These are phyloP conservation scores for Myriangium duriaei DNA, from an alignment of 2,329 filamentous ascomycete species.

Conservation along the genomic window DNA sequence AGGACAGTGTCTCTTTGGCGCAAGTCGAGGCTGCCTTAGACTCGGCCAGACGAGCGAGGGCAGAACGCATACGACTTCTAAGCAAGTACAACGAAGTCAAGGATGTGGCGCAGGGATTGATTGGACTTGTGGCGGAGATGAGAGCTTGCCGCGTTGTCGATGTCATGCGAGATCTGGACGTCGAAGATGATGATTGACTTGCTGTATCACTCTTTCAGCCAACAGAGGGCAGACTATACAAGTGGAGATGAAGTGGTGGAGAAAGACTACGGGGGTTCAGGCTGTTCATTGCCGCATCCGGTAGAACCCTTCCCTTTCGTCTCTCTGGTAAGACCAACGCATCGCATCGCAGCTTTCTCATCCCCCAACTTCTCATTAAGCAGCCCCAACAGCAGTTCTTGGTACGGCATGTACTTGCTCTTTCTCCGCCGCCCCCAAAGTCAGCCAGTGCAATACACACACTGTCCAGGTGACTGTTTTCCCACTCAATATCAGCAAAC, in stretches of 20 bases:
- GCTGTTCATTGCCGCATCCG: no score
- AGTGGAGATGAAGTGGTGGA: no score
- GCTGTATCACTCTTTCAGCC: no score
- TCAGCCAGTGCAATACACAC: slow-evolving; percentile 25
- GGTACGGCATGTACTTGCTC: slow-evolving; percentile 8
- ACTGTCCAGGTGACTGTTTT: slow-evolving; percentile 24
- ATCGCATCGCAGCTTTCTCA: no score
- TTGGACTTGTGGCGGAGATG: slow-evolving; percentile 55
- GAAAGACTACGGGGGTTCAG: no score
- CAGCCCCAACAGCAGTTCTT: background rate
- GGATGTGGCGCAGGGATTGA: slow-evolving; percentile 52
- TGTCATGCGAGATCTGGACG: slow-evolving; percentile 37
- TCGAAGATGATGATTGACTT: slow-evolving; percentile 33
- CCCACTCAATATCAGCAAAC: background rate
- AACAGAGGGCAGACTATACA: no score
- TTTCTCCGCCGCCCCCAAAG: slow-evolving; percentile 17
- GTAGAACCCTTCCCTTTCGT: no score
- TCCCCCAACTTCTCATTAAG: no score
- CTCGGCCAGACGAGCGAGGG: background rate
- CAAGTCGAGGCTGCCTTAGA: background rate
- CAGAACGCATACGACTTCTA: slow-evolving; percentile 47
- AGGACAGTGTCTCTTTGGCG: no score
- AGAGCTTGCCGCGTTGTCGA: slow-evolving; percentile 42
- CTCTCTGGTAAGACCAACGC: no score
- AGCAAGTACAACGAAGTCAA: slow-evolving; percentile 61